A percentile compares a stretch with the other conserved stretches of the same genome.
Conservation (phyloP, 345 rosid genomes). For the Rhodamnia rubescens region DNA sequence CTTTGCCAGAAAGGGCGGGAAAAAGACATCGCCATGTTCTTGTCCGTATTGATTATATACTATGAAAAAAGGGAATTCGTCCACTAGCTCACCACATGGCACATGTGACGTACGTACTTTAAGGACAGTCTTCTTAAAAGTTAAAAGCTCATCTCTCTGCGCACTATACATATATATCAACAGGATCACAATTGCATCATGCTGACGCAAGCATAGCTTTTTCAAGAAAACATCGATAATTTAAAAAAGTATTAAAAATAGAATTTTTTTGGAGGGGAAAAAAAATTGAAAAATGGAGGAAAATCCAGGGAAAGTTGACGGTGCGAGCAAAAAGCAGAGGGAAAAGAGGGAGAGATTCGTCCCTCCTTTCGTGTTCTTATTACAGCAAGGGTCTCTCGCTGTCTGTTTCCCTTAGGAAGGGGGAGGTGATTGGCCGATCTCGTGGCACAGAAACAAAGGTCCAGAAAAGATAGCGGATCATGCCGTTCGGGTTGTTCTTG, state of each 20-base stretch:
- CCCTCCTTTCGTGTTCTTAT: neutral
- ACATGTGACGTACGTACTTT: neutral
- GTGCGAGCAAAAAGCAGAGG: neutral
- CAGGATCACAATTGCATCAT: neutral
- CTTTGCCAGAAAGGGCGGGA: neutral
- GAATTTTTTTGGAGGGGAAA: neutral
- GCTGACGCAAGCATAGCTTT: neutral
- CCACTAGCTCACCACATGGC: neutral
- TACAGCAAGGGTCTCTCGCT: neutral
- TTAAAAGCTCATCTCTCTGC: neutral
- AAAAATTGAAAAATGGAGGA: neutral
- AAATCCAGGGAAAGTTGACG: neutral
- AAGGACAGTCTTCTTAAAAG: neutral
- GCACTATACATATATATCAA: neutral
- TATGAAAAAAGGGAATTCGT: neutral
- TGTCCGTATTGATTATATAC: neutral
- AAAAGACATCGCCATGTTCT: neutral
- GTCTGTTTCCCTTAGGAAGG: neutral
- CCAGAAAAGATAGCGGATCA: neutral
- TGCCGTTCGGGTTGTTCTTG: neutral
- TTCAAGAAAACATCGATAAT: neutral
- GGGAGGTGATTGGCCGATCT: neutral
- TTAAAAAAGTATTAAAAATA: too few relatives aligned
- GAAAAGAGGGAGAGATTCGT: neutral
- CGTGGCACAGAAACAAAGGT: neutral